A percentile compares a stretch with the other conserved stretches of the same genome.
These are phyloP conservation scores for Pulchroboletus neoregius DNA, from an alignment of 1,284 basidiomycete species.

Conservation along the genomic window DNA sequence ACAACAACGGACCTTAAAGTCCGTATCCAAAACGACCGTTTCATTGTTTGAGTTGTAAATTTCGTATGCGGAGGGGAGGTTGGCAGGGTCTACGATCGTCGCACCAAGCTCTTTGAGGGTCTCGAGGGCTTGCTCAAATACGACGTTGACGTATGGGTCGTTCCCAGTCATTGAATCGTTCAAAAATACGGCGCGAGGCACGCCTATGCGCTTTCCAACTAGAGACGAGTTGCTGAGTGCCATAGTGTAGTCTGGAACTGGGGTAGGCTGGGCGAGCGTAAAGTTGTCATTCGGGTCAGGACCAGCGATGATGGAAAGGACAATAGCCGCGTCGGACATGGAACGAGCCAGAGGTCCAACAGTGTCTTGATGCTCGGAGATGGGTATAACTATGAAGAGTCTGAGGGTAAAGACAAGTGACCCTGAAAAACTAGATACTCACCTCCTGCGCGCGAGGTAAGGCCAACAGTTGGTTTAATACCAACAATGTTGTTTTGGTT, in stretches of 20 bases:
- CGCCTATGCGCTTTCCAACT: slow-evolving; percentile 56
- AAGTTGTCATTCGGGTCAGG: slow-evolving; percentile 57
- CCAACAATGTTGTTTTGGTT: slow-evolving; percentile 54
- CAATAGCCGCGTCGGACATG: slow-evolving; percentile 55
- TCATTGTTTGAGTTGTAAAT: slow-evolving; percentile 50
- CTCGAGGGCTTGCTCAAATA: slow-evolving; percentile 48
- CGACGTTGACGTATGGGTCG: slow-evolving; percentile 41
- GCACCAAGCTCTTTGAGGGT: slow-evolving; percentile 52
- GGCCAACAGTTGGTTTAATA: slow-evolving; percentile 59
- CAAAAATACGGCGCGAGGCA: slow-evolving; percentile 48
- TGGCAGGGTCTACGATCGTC: slow-evolving; percentile 58
- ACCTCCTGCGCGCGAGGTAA: slow-evolving; percentile 61
- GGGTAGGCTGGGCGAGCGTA: slow-evolving; percentile 52
- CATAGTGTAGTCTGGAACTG: slow-evolving; percentile 53
- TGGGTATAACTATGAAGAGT: slow-evolving; percentile 47
- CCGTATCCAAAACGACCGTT: slow-evolving; percentile 47
- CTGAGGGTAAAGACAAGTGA: neutral
- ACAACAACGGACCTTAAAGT: slow-evolving; percentile 50
- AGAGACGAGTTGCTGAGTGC: slow-evolving; percentile 49
- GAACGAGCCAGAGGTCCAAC: slow-evolving; percentile 61
- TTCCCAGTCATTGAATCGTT: slow-evolving; percentile 42
- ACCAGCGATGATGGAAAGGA: slow-evolving; percentile 59
- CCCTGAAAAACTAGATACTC: neutral
- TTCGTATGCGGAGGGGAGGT: slow-evolving; percentile 54
- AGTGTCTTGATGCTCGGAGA: slow-evolving; percentile 61